These are phyloP conservation scores for Dendrostoma leiphaemia DNA, from an alignment of 2,329 filamentous ascomycete species.

Conservation along the genomic window DNA sequence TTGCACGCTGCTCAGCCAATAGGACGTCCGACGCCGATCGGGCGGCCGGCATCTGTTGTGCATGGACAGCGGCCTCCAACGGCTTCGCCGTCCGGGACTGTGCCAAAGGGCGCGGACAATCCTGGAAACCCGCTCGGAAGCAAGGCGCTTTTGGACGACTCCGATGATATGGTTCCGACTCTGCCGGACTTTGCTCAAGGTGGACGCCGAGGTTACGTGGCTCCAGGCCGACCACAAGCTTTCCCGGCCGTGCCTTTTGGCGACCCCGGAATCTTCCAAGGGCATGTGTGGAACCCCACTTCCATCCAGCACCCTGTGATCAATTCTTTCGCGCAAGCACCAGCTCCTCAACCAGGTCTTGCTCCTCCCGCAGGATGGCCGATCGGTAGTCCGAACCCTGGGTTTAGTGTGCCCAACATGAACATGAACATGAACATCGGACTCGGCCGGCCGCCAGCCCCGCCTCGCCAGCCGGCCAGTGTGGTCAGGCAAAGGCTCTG, in stretches of 20 bases:
- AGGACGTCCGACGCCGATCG: slow-evolving; percentile 80
- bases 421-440: too few species aligned
- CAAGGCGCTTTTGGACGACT: slow-evolving; percentile 80
- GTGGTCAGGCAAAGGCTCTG: slow-evolving; percentile 75
- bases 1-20: slow-evolving; percentile 67
- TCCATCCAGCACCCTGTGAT: slow-evolving; percentile 23
- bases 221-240: slow-evolving; percentile 45
- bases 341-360: slow-evolving; percentile 47
- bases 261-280: slow-evolving; percentile 12
- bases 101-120: slow-evolving; percentile 63
- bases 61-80: slow-evolving; percentile 44
- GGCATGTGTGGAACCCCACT: slow-evolving; percentile 20
- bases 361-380: slow-evolving; percentile 34
- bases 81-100: slow-evolving; percentile 23
- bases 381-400: slow-evolving; percentile 24
- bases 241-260: slow-evolving; percentile 37
- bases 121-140: slow-evolving; percentile 81
- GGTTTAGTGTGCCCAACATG: slow-evolving; percentile 31
- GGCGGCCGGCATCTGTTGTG: slow-evolving; percentile 74
- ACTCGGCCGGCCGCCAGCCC: slow-evolving; percentile 31
- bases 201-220: slow-evolving; percentile 45
- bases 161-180: slow-evolving; percentile 47
- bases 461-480: slow-evolving; percentile 58
- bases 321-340: slow-evolving; percentile 23
- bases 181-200: slow-evolving; percentile 14